These are phyloP conservation scores for Penicillium sp. DNA, from an alignment of 2,329 filamentous ascomycete species.

Conservation along the genomic window DNA sequence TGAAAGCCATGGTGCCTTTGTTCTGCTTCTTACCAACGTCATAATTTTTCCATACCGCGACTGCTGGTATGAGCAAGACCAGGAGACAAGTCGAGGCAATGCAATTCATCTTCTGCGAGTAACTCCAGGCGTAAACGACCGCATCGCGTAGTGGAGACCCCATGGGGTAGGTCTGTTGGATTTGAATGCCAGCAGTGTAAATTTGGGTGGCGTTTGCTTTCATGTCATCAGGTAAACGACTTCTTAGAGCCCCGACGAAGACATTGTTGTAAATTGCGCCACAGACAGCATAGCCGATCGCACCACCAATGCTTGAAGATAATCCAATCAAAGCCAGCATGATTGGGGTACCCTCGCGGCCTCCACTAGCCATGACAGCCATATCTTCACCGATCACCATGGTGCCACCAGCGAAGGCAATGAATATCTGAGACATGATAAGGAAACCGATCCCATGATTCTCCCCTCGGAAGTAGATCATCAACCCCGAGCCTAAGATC, in stretches of 20 bases:
- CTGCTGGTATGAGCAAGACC: conserved; percentile 15
- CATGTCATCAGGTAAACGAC: conserved; percentile 13
- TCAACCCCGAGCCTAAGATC: conserved; percentile 21
- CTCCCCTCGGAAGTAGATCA: conserved; percentile 24
- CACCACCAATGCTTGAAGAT: conserved; percentile 22
- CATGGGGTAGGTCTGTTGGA: conserved; percentile 13
- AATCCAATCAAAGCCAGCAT: conserved; percentile 22
- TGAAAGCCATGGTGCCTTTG: conserved; percentile 19
- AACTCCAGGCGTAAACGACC: conserved; percentile 14
- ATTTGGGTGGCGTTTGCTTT: conserved; percentile 18
- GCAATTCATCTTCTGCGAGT: conserved; percentile 20
- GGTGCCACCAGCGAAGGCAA: conserved; percentile 20
- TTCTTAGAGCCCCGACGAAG: conserved; percentile 16
- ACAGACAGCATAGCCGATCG: conserved; percentile 23
- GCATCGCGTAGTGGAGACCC: conserved; percentile 16
- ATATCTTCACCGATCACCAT: conserved; percentile 23
- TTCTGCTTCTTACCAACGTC: conserved; percentile 23
- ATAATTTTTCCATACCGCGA: conserved; percentile 22
- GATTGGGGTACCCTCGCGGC: conserved; percentile 23
- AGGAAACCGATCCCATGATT: conserved; percentile 17
- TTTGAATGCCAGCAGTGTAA: conserved; percentile 14
- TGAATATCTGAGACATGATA: conserved; percentile 23
- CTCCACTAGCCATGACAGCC: conserved; percentile 22
- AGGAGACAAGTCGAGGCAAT: conserved; percentile 21
- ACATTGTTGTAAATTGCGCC: conserved; percentile 25